These are phyloP conservation scores for Fusarium begoniae DNA, from an alignment of 2,329 filamentous ascomycete genomes.

Conservation along the genomic window DNA sequence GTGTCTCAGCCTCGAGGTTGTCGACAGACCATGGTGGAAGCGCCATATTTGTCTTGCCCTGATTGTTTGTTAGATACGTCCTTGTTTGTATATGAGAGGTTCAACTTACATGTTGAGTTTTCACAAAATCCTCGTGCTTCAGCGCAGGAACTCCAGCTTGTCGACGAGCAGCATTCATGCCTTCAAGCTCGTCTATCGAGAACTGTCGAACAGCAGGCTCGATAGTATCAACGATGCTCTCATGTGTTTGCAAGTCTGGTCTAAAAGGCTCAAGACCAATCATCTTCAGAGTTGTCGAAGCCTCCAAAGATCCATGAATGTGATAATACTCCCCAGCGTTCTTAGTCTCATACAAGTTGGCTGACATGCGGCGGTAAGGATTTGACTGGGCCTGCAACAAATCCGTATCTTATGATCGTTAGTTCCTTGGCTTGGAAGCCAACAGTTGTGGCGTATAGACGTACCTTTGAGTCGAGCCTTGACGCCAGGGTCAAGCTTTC, in stretches of 20 bases:
- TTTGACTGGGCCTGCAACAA: conserved; percentile 75
- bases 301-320: conserved; percentile 78
- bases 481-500: conserved; percentile 50
- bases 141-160: conserved; percentile 70
- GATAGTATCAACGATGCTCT: conserved; percentile 66
- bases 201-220: conserved; percentile 66
- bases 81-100: accelerated
- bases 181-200: conserved; percentile 65
- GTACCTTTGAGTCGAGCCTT: conserved; percentile 45
- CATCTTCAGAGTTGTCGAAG: conserved; percentile 74
- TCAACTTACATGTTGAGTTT: conserved; percentile 55
- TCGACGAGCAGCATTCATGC: conserved; percentile 61
- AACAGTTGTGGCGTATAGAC: background rate
- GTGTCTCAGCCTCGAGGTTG: conserved; percentile 59
- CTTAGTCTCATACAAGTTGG: conserved; percentile 76
- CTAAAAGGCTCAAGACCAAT: conserved; percentile 71
- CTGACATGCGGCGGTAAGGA: conserved; percentile 75
- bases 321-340: conserved; percentile 75
- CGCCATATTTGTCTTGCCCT: conserved; percentile 56
- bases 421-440: background rate
- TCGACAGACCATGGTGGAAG: conserved; percentile 61
- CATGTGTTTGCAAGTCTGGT: conserved; percentile 68
- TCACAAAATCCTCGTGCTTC: conserved; percentile 67
- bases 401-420: conserved; percentile 69
- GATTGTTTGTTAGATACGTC: conserved; percentile 3